Conservation (phyloP, 2,329 filamentous ascomycete genomes). For the Xylariaceae sp. region DNA sequence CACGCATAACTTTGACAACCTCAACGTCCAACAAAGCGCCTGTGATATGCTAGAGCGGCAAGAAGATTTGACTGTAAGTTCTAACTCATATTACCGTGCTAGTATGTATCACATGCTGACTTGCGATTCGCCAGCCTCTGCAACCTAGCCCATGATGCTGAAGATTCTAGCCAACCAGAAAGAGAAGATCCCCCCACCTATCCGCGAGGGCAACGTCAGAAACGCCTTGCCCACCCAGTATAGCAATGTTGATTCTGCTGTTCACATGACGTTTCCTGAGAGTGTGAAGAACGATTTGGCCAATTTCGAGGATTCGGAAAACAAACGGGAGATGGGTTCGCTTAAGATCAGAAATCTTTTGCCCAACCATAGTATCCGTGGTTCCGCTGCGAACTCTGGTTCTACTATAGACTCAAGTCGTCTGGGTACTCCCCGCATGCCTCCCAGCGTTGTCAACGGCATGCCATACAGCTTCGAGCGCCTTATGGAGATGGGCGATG, state of each 20-base stretch:
- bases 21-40: background rate
- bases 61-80: constrained; percentile 1
- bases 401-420: no score
- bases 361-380: no score
- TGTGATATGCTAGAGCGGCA: no score
- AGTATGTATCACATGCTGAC: background rate
- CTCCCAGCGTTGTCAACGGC: constrained; percentile 11
- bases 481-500: constrained; percentile 42
- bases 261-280: constrained; percentile 16
- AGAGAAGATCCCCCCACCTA: background rate
- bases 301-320: no score
- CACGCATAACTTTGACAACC: background rate
- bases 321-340: no score
- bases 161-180: background rate
- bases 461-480: constrained; percentile 17
- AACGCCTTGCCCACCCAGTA: background rate
- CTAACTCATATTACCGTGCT: background rate
- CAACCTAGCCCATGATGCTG: background rate
- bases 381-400: no score
- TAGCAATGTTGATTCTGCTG: constrained; percentile 2
- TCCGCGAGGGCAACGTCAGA: background rate
- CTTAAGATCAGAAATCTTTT: no score
- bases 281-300: background rate
- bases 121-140: background rate
- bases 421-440: background rate